Evolutionary conservation across 1,139 yeast species (phyloP).

Genomic region (Yamadazyma dendronema): DNA sequence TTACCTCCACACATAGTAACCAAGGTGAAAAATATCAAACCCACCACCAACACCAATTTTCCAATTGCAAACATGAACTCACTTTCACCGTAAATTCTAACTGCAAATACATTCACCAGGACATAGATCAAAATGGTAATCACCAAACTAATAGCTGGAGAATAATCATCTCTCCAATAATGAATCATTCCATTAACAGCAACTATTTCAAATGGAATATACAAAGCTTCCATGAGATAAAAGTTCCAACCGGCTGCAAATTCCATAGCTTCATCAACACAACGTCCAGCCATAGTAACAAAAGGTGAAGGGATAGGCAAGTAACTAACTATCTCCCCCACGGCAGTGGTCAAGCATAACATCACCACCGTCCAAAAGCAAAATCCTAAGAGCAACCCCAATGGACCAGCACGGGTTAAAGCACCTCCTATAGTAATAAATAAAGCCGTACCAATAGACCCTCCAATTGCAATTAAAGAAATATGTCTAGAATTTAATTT

Average conservation of each 20-base stretch:
- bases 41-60: constrained; percentile 66
- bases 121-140: constrained; percentile 62
- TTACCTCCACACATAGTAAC: constrained; percentile 84
- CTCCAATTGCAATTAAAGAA: constrained; percentile 84
- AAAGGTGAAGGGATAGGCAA: constrained; percentile 68
- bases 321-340: constrained; percentile 81
- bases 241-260: constrained; percentile 82
- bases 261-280: constrained; percentile 64
- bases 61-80: constrained; percentile 79
- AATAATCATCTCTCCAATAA: constrained; percentile 74
- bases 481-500: constrained; percentile 60
- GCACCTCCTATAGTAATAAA: constrained; percentile 48
- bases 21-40: constrained; percentile 67
- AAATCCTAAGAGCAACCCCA: constrained; percentile 41
- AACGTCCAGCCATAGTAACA: constrained; percentile 52
- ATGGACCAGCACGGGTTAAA: constrained; percentile 45
- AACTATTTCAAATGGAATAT: constrained; percentile 77
- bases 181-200: constrained; percentile 75
- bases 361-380: constrained; percentile 50
- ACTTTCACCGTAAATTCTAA: constrained; percentile 67
- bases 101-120: constrained; percentile 66
- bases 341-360: constrained; percentile 59
- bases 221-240: constrained; percentile 70
- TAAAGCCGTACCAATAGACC: constrained; percentile 65
- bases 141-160: constrained; percentile 58